Conservation (phyloP, 768 basidiomycete species). For the Leucocoprinus sp. region DNA sequence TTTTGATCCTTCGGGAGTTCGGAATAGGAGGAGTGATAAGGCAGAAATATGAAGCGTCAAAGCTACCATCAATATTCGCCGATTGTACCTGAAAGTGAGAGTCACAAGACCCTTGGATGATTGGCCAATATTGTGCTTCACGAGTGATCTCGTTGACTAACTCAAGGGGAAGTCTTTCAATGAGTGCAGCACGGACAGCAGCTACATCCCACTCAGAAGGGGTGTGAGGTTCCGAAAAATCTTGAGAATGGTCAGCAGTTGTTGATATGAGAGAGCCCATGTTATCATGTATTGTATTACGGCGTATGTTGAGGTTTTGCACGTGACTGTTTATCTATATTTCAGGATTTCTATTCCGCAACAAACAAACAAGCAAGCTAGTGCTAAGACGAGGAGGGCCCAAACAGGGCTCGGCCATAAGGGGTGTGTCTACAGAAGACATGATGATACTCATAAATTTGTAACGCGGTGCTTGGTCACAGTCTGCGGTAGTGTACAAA, state of each 20-base stretch:
- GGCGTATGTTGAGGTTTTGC: too few relatives aligned
- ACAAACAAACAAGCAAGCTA: too few relatives aligned
- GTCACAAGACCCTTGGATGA: constrained; percentile 1
- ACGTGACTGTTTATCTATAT: too few relatives aligned
- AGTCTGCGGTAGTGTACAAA: too few relatives aligned
- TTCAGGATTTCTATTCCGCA: too few relatives aligned
- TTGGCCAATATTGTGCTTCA: constrained; percentile 18
- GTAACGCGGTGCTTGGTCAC: too few relatives aligned
- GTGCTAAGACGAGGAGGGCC: too few relatives aligned
- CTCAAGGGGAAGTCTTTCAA: constrained; percentile 10
- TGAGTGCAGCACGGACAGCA: neutral
- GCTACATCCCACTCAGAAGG: constrained; percentile 11
- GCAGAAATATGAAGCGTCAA: constrained; percentile 5
- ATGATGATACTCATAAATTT: too few relatives aligned
- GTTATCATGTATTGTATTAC: too few relatives aligned
- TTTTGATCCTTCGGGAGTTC: neutral
- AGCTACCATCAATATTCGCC: neutral
- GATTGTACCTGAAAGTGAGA: neutral
- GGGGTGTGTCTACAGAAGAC: too few relatives aligned
- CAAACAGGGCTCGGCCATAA: too few relatives aligned
- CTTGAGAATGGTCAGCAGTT: neutral
- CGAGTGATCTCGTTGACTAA: constrained; percentile 14
- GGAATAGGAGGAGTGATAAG: constrained; percentile 14
- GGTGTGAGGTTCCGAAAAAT: neutral
- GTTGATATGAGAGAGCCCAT: neutral